Conservation (phyloP, 306 rosid genomes). For the Pterocarpus macrocarpus region DNA sequence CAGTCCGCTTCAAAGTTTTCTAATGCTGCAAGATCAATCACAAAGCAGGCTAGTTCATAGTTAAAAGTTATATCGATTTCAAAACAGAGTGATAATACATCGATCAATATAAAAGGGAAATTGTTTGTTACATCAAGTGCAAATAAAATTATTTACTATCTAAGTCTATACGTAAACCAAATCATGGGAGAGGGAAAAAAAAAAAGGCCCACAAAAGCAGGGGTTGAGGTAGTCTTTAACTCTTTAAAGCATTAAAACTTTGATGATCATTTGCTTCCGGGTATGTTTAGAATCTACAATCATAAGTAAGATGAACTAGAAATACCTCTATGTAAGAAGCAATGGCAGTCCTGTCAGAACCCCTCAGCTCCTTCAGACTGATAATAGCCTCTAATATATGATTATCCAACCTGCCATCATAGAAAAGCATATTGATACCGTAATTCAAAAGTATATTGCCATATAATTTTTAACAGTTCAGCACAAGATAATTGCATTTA, state of each 20-base stretch:
- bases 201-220: conserved; percentile 11
- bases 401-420: conserved; percentile 81
- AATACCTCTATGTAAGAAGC: conserved; percentile 85
- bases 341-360: conserved; percentile 89
- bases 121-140: background rate
- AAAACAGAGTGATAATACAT: conserved; percentile 16
- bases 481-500: conserved; percentile 14
- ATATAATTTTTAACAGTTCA: conserved; percentile 35
- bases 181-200: background rate
- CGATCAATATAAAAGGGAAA: conserved; percentile 7
- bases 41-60: conserved; percentile 13
- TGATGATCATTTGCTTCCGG: conserved; percentile 34
- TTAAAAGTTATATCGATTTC: conserved; percentile 30
- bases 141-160: conserved; percentile 2
- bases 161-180: conserved; percentile 14
- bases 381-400: conserved; percentile 79
- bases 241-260: background rate
- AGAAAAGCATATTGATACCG: conserved; percentile 39
- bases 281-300: conserved; percentile 12
- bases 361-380: conserved; percentile 83
- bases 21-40: conserved; percentile 25
- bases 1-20: conserved; percentile 34
- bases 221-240: background rate
- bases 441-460: conserved; percentile 46
- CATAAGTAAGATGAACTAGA: conserved; percentile 36